These are phyloP conservation scores for Leishmania tropica DNA, from an alignment of 208 protist species.

Conservation along the genomic window DNA sequence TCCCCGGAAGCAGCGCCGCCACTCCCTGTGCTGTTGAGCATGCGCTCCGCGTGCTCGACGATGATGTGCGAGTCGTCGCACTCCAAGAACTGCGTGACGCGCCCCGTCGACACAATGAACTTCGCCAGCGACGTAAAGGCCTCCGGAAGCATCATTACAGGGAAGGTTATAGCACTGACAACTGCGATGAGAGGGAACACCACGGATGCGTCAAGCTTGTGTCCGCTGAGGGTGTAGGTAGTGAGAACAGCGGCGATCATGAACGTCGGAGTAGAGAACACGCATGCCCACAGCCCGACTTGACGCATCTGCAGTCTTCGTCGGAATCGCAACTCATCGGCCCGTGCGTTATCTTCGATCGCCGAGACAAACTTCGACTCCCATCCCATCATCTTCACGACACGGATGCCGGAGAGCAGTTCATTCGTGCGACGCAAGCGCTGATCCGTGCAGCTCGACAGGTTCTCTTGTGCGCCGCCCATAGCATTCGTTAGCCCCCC, in stretches of 20 bases:
- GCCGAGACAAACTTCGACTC: conserved; percentile 58
- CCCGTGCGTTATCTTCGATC: conserved; percentile 43
- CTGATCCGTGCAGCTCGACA: conserved; percentile 64
- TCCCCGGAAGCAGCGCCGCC: not conserved
- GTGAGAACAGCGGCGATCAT: conserved; percentile 51
- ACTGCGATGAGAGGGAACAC: conserved; percentile 85
- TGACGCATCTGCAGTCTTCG: conserved; percentile 29
- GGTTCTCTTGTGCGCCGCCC: conserved; percentile 20
- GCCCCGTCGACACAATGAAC: conserved; percentile 67
- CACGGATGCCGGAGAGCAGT: conserved; percentile 85
- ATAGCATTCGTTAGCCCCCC: conserved; percentile 41
- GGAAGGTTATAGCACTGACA: conserved; percentile 75
- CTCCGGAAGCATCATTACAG: conserved; percentile 77
- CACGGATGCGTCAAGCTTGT: conserved; percentile 61
- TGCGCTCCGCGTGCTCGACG: conserved; percentile 5
- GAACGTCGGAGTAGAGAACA: conserved; percentile 57
- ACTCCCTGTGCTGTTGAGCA: not conserved
- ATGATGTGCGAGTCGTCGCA: conserved; percentile 39
- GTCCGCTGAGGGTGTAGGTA: conserved; percentile 45
- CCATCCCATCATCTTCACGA: conserved; percentile 95
- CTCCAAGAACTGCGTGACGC: conserved; percentile 77
- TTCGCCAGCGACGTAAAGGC: conserved; percentile 58
- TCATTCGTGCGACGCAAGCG: conserved; percentile 92
- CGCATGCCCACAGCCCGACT: conserved; percentile 25
- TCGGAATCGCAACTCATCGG: conserved; percentile 41